These are phyloP conservation scores for Flagelloscypha sp. DNA, from an alignment of 768 basidiomycete genomes.

Conservation along the genomic window DNA sequence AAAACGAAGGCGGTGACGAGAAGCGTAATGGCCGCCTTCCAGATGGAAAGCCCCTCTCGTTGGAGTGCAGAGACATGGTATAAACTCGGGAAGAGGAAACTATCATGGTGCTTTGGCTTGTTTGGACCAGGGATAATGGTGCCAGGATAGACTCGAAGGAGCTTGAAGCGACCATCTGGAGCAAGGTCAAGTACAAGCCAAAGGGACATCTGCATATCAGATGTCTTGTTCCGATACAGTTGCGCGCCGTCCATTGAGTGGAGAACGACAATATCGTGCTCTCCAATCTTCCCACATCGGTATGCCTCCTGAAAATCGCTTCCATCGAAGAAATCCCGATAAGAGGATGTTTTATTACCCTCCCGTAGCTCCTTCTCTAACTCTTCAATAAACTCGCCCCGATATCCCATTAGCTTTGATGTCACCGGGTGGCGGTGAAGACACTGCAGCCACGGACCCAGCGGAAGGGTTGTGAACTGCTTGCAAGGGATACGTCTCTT, in stretches of 20 bases:
- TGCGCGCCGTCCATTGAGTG: conserved; percentile 20
- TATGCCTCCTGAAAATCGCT: conserved; percentile 8
- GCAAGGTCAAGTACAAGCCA: conserved; percentile 27
- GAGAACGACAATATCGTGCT: conserved; percentile 10
- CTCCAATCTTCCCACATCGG: conserved; percentile 4
- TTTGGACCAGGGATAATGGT: conserved; percentile 15
- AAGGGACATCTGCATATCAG: conserved; percentile 27
- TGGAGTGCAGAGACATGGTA: conserved; percentile 16
- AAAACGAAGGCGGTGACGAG: conserved; percentile 10
- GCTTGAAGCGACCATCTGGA: conserved; percentile 21
- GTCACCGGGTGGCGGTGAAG: conserved; percentile 11
- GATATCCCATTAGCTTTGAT: conserved; percentile 13
- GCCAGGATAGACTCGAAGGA: conserved; percentile 13
- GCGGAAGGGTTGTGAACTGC: conserved; percentile 21
- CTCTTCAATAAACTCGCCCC: conserved; percentile 3
- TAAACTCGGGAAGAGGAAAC: conserved; percentile 14
- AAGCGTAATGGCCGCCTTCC: conserved; percentile 11
- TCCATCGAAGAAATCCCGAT: conserved; percentile 11
- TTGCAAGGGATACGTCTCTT: conserved; percentile 19
- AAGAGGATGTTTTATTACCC: conserved; percentile 2
- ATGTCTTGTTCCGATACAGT: conserved; percentile 21
- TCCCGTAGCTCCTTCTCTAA: conserved; percentile 4
- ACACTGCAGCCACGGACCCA: conserved; percentile 30
- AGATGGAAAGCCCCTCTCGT: conserved; percentile 13
- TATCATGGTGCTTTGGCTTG: conserved; percentile 15